Base-by-base conservation (phyloP, 495 filamentous ascomycete genomes). In the Viridothelium virens region DNA sequence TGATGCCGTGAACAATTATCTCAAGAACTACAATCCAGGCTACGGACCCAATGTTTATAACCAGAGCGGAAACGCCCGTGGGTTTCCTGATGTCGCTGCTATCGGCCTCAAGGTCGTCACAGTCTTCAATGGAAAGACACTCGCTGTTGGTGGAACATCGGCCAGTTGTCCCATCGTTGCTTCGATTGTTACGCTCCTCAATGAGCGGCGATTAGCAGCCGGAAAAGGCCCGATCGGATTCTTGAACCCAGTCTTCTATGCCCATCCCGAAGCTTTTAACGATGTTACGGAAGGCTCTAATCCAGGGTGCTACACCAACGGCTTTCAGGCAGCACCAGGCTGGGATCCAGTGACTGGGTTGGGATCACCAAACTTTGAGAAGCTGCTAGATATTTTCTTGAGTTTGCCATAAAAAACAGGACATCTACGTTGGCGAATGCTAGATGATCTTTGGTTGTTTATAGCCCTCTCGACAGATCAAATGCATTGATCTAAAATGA, bases 81-180 rank as follows among this genome's bases (percentile, higher is more conserved):
- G 79, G 3, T 88, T 83, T 66, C 87, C 88, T 0, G 88, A 91
- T 63, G 81, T 91, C 36, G 74, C 83, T 2, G 86, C 86, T 31
- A 78, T 66, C 63, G 70, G 70, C 39, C 46, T 65, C 63, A 70
- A 72, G 10, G 33, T 67, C 14, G 50, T 53, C 2, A 65, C 62
- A 2, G 65, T 72, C 16, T 62, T 56, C 3, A 14, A 36, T 9
- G 62, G 56, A 18, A 36, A 63, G 62, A 36, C 59, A 31, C 39
- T 38, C 16, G 59, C 47, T 9, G 56, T 70, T 18, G 67, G 66
- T 46, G 66, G 66, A 12, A 67, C 66, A 2, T 47, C 38, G 11
- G 66, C 66, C 9, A 64, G 61, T n/a, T 53, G 65, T 31, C 70
- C 70, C 10, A 63, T 72, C 9, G 70, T 72, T 59, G 68, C 70